Evolutionary conservation across 164 flowering plant genomes (phyloP), one percentile per base, ranked within the genome.

Genomic region (Buxus sempervirens): DNA sequence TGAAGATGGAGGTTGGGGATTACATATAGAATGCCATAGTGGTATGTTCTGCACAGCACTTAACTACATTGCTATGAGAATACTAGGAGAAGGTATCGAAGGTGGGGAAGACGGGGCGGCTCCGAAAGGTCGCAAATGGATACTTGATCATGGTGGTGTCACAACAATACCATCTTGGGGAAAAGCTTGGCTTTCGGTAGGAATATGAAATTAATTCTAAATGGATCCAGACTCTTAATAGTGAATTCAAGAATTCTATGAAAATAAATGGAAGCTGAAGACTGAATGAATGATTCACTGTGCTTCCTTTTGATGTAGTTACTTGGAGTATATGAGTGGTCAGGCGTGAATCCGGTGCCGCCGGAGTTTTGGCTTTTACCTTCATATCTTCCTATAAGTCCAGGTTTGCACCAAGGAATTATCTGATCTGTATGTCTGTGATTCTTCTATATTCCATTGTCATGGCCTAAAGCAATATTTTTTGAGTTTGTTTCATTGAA

Each of bases 1-100:
- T 18, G 68, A 72, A 55, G 82, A 82, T 71, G 84, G 82, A 15
- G 86, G 84, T 5, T 84, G 85, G 85, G 88, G 85, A 53, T 26
- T 84, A 9, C 72, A 80, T 65, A 66, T 77, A 7, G 82, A 74
- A 55, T 74, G 80, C 4, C 76, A 72, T 22, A 77, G 78, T 62
- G 69, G 70, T 14, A 75, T 80, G 78, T 65, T 80, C 12, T 64
- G 80, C 4, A 71, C 82, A 1, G 68, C 74, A 0, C 76, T 80
- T 0, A 77, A 63, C 65, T 80, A 77, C 48, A 72, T 80, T 21
- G 72, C 74, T 2, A 49, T 77, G 60, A 59, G 82, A 0, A 22
- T 80, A 10, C 63, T 80, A 0, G 82, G 82, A 25, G 74, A 71
- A 62, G 76, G 74, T 14, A 58, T 70, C 0, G 74, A 74, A 51